Conservation (phyloP, 768 basidiomycete species). For the Tulasnella sp. region DNA sequence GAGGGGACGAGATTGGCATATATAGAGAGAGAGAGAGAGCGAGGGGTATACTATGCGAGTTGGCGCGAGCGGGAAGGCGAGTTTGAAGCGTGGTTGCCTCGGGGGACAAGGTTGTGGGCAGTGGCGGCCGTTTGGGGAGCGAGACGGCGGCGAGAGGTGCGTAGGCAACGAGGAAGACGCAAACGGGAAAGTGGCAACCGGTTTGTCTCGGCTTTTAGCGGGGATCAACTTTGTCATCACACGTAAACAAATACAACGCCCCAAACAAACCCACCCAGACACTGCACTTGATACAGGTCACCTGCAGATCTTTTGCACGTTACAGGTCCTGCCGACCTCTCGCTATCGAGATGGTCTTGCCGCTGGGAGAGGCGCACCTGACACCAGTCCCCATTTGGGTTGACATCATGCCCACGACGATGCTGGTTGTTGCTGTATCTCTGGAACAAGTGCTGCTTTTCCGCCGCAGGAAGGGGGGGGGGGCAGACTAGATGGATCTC, state of each 20-base stretch:
- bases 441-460: too few species aligned
- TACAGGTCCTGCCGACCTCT: too few species aligned
- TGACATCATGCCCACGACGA: too few species aligned
- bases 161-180: slow-evolving; percentile 14
- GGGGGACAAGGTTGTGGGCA: not conserved
- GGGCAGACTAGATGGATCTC: too few species aligned
- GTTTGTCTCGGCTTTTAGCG: not conserved
- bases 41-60: not conserved
- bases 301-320: not conserved
- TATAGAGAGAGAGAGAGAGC: not conserved
- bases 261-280: not conserved
- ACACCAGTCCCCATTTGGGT: too few species aligned
- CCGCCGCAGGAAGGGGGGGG: too few species aligned
- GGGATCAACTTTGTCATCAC: not conserved
- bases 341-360: too few species aligned
- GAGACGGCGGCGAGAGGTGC: not conserved
- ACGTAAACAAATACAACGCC: not conserved
- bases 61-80: not conserved
- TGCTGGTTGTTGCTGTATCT: too few species aligned
- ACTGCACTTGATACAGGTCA: not conserved
- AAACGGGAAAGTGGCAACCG: not conserved
- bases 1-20: slow-evolving; percentile 1
- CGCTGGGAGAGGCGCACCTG: too few species aligned
- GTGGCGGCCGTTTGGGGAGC: not conserved
- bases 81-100: not conserved